Evolutionary conservation across 768 basidiomycete species (phyloP), one percentile per base, ranked within the genome.

Genomic region (Pulveroboletus sp.): DNA sequence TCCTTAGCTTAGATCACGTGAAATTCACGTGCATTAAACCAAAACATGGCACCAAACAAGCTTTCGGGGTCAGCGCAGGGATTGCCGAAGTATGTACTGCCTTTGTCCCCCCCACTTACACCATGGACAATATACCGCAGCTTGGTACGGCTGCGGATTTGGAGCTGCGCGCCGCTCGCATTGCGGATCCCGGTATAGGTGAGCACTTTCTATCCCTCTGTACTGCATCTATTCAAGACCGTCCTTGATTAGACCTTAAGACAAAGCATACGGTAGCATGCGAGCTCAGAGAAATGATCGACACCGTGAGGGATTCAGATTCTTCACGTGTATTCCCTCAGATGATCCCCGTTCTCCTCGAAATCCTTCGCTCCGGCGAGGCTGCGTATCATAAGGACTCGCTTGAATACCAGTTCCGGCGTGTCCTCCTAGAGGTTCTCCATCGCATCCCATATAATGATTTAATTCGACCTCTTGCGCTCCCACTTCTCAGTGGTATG

Each of bases 381-480:
- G 77, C 82, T 8, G 76, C 83, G 3, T 81, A 80, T 48, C 77
- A 80, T 50, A 87, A 81, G 62, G 85, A 86, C 57, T 75, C 77
- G 6, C 61, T 75, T 17, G 87, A 89, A 67, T 86, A 87, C 70
- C 81, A 83, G 57, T 91, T 95, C 61, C 89, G 96, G 39, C 84
- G 88, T 56, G 81, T 85, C 35, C 77, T 96, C 14, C 77, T 98
- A 51, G 90, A 96, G 63, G 90, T 94, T 44, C 71, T 98, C 27
- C 88, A 93, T 69, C 86, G 93, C 37, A 76, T 97, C 11, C 90
- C 93, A 0, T 78, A 84, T 36, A 81, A 80, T 46, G 96, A 98
- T 47, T 72, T 78, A n/a, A 73, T 93, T 18, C 80, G 87, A 36
- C 75, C 78, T 45, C 85, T 88, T 55, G 76, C 82, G 15, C 70